A percentile compares a stretch with the other conserved stretches of the same genome.
Evolutionary conservation across 1,284 basidiomycete genomes (phyloP).

Genomic region (Fistulinella cinereoalba): DNA sequence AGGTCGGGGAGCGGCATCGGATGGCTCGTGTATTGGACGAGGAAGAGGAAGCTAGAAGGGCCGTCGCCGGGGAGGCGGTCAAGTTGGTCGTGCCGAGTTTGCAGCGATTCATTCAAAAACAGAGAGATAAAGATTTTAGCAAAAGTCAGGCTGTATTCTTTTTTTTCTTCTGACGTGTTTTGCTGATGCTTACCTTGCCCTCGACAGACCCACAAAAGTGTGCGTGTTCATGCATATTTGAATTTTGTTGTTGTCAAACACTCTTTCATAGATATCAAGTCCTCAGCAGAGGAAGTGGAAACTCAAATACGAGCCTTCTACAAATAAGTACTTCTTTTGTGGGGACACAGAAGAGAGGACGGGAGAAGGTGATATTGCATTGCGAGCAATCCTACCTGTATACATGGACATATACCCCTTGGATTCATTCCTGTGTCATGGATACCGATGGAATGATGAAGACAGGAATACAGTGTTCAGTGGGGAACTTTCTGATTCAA

Average conservation of each 20-base stretch:
- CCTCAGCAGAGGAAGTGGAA: conserved; percentile 72
- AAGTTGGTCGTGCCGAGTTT: conserved; percentile 72
- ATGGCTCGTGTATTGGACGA: conserved; percentile 68
- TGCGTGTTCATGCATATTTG: conserved; percentile 36
- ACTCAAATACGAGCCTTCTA: conserved; percentile 64
- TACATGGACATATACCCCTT: too few species aligned
- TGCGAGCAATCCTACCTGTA: too few species aligned
- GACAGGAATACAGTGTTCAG: too few species aligned
- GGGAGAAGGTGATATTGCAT: not conserved
- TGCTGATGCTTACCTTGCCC: not conserved
- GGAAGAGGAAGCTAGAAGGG: conserved; percentile 54
- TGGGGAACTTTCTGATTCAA: too few species aligned
- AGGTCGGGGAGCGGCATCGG: conserved; percentile 69
- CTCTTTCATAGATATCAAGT: conserved; percentile 65
- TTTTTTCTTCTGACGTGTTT: not conserved
- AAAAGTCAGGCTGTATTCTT: conserved; percentile 57
- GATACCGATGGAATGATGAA: too few species aligned
- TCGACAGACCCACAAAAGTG: conserved; percentile 74
- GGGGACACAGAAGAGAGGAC: not conserved
- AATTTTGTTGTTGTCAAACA: conserved; percentile 4
- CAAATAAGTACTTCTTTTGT: conserved; percentile 10
- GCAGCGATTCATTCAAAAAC: conserved; percentile 68
- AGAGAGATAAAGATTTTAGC: conserved; percentile 76
- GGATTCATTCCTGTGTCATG: too few species aligned
- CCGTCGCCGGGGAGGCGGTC: conserved; percentile 66